These are phyloP conservation scores for Fraxinus sp. DNA, from an alignment of 305 asterid genomes.

Conservation along the genomic window DNA sequence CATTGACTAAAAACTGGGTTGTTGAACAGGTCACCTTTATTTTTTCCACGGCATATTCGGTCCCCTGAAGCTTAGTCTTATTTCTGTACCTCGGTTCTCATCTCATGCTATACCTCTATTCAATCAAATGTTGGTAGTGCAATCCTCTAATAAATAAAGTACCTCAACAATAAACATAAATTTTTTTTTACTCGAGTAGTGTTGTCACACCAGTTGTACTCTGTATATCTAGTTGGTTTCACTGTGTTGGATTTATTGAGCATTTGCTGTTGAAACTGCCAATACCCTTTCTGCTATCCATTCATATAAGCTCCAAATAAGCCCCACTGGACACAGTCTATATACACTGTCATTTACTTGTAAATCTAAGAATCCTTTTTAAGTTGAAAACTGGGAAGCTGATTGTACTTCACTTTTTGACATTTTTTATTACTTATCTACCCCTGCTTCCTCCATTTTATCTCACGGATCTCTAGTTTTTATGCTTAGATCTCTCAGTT, in stretches of 20 bases:
- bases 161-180: neutral
- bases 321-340: neutral
- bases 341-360: neutral
- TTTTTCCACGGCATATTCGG: neutral
- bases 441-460: neutral
- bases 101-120: neutral
- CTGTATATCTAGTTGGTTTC: neutral
- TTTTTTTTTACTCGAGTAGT: neutral
- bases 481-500: conserved; percentile 6
- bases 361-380: neutral
- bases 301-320: neutral
- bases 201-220: neutral
- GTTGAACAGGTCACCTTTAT: neutral
- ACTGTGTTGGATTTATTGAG: neutral
- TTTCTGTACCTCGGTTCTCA: neutral
- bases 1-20: neutral
- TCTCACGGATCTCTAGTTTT: conserved; percentile 3
- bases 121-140: neutral
- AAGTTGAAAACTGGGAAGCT: neutral
- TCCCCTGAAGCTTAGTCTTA: neutral
- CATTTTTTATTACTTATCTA: neutral
- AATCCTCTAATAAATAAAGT: neutral
- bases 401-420: neutral
- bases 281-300: neutral
- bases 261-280: neutral